These are phyloP conservation scores for Wickerhamiella dianesei DNA, from an alignment of 805 yeast species.

Conservation along the genomic window DNA sequence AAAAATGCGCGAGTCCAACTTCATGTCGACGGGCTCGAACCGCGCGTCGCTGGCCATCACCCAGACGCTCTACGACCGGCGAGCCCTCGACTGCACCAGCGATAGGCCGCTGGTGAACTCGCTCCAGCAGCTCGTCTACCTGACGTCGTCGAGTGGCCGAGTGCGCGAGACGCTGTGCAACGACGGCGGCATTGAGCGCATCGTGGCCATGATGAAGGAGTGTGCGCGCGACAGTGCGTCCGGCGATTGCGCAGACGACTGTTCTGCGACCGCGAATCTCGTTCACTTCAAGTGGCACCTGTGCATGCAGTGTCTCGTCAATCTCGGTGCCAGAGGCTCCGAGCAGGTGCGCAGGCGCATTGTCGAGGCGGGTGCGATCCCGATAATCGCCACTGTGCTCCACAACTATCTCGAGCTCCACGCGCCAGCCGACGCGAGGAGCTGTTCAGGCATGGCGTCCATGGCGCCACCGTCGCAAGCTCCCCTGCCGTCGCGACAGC, in stretches of 20 bases:
- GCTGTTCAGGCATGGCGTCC: background rate
- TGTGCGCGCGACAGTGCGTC: slow-evolving; percentile 29
- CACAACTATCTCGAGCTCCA: slow-evolving; percentile 49
- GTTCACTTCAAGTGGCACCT: slow-evolving; percentile 97
- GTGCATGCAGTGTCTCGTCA: slow-evolving; percentile 81
- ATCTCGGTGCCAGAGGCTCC: slow-evolving; percentile 86
- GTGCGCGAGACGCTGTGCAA: slow-evolving; percentile 78
- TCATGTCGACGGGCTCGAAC: slow-evolving; percentile 62
- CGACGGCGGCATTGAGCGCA: slow-evolving; percentile 87
- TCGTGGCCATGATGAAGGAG: slow-evolving; percentile 73
- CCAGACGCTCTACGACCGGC: slow-evolving; percentile 74
- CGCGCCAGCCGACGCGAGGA: slow-evolving; percentile 4
- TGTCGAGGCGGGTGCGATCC: slow-evolving; percentile 83
- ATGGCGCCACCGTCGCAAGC: background rate
- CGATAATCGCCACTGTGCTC: slow-evolving; percentile 78
- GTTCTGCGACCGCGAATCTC: slow-evolving; percentile 9
- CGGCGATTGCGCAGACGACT: background rate
- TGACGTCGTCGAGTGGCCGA: slow-evolving; percentile 73
- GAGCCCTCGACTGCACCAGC: slow-evolving; percentile 84
- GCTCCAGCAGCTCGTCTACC: slow-evolving; percentile 73
- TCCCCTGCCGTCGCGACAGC: background rate
- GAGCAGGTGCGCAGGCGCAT: slow-evolving; percentile 73
- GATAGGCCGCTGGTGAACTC: slow-evolving; percentile 87
- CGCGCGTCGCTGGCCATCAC: slow-evolving; percentile 88
- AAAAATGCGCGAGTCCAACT: slow-evolving; percentile 78